Evolutionary conservation across 1,284 basidiomycete species (phyloP).

Genomic region (Ceratobasidium sp.): DNA sequence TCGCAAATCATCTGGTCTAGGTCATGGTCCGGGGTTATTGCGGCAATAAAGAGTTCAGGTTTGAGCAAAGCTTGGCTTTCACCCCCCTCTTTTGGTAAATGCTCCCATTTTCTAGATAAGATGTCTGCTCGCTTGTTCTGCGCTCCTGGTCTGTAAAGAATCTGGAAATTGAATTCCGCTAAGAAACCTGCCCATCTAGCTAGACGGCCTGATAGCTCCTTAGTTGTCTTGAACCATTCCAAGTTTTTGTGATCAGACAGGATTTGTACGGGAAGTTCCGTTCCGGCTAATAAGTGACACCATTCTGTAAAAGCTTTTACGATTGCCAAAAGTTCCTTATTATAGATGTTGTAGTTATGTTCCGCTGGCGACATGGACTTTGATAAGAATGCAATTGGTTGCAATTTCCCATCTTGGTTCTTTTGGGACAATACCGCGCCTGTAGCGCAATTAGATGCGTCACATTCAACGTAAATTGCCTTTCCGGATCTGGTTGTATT

Average conservation of each 20-base stretch:
- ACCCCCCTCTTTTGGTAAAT: no score
- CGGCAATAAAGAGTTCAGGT: no score
- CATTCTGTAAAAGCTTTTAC: constrained; percentile 56
- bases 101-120: no score
- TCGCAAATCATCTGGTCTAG: no score
- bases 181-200: constrained; percentile 58
- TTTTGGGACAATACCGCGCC: constrained; percentile 49
- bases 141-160: constrained; percentile 57
- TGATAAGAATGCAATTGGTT: constrained; percentile 51
- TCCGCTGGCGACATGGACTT: constrained; percentile 49
- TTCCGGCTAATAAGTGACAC: constrained; percentile 56
- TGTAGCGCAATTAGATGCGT: constrained; percentile 52
- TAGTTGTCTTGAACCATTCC: no score
- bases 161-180: constrained; percentile 53
- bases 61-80: no score
- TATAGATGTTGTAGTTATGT: constrained; percentile 54
- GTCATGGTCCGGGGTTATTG: no score
- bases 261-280: constrained; percentile 49
- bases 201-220: no score
- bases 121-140: constrained; percentile 44
- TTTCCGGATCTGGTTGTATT: constrained; percentile 43
- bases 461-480: constrained; percentile 48
- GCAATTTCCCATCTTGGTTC: constrained; percentile 42
- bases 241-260: constrained; percentile 61
- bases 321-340: no score